Base-by-base conservation (phyloP, 352 stramenopile genomes). In the Peronospora belbahrii region DNA sequence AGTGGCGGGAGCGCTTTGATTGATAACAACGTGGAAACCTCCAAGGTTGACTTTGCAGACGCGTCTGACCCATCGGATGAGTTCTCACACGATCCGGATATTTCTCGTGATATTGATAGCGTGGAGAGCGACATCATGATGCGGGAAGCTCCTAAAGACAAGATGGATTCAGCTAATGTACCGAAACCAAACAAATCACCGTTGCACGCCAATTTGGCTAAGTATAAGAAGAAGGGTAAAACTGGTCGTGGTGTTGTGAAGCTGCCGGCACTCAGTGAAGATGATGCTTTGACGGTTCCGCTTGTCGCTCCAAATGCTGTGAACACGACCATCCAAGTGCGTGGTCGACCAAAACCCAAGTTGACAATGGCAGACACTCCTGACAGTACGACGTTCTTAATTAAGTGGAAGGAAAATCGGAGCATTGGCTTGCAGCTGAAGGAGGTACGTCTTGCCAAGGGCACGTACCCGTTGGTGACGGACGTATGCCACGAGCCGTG, bases 341-440 rank as follows among this genome's bases (percentile, higher is more conserved):
- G 82, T 14, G 82, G 82, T 2, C 69, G 79, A 4, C 62, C 67
- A 9, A 91, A 86, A 30, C 80, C 81, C 6, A 88, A 88, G 60
- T 45, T 65, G 23, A 89, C 70, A 34, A 84, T 88, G 60, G 43
- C 76, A 10, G 76, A 90, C 22, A 94, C 82, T 8, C 82, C 82
- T 7, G 79, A 91, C 45, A 88, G 79, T 48, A 77, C 72, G 23
- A 85, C 81, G 14, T 94, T 90, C 60, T 44, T 94, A 40, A 62
- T 94, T 11, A 94, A 94, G 59, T 94, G 82, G 82, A 91, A 91
- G 42, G 82, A 94, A 58, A 87, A 68, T 23, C 71, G 74, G n/a
- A 90, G 79, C 36, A 87, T 94, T 31, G 82, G 82, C 2, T 57
- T 94, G 24, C 82, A 94, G 49, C 56, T 94, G 13, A 85, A 83